These are phyloP conservation scores for Aphanomyces cochlioides DNA, from an alignment of 352 stramenopile genomes.

Conservation along the genomic window DNA sequence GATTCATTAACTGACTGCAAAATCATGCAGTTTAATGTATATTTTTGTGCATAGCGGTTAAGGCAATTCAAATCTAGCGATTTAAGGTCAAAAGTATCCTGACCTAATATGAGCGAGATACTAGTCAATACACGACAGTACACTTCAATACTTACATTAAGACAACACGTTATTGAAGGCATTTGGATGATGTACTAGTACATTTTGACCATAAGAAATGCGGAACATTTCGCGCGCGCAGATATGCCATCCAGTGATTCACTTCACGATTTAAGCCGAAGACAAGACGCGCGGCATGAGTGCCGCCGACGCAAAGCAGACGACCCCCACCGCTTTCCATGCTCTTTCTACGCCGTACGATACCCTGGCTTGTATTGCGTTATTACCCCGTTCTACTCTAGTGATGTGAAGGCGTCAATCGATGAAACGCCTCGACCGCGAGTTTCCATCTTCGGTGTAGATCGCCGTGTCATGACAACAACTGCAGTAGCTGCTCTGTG, in stretches of 20 bases:
- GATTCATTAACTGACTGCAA: too few relatives aligned
- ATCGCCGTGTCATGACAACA: conserved; percentile 49
- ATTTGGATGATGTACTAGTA: neutral
- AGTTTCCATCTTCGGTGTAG: neutral
- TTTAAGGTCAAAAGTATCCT: too few relatives aligned
- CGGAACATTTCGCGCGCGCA: neutral
- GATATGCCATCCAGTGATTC: neutral
- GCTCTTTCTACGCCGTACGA: neutral
- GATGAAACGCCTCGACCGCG: neutral
- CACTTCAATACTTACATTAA: neutral
- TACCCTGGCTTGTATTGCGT: neutral
- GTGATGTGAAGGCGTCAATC: neutral
- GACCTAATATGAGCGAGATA: too few relatives aligned
- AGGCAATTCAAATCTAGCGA: too few relatives aligned
- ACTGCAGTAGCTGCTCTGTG: conserved; percentile 54
- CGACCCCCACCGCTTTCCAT: neutral
- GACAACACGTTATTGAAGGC: neutral
- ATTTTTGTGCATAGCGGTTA: too few relatives aligned
- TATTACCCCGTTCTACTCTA: neutral
- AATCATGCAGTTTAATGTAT: too few relatives aligned
- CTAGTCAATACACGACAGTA: neutral
- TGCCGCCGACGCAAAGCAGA: neutral
- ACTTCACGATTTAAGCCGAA: neutral
- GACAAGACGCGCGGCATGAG: neutral
- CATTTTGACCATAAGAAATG: neutral